These are phyloP conservation scores for Xenoacremonium recifei DNA, from an alignment of 2,329 filamentous ascomycete genomes.

Conservation along the genomic window DNA sequence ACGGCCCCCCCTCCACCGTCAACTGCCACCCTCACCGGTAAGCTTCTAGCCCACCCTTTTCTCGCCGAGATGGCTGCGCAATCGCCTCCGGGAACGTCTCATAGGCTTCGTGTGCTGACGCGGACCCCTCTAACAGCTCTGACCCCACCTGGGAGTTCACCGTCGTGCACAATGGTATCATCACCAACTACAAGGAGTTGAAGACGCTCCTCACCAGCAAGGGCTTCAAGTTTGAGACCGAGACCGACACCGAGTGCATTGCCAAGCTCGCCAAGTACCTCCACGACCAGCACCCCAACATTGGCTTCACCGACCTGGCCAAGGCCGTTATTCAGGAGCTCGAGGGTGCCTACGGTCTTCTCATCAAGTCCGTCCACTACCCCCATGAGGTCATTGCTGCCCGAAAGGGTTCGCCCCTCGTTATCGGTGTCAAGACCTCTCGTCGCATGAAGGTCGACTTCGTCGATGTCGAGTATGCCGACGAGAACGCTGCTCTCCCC, in stretches of 20 bases:
- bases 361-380: conserved; percentile 98
- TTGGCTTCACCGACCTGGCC: conserved; percentile 93
- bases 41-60: too few relatives aligned
- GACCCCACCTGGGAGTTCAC: conserved; percentile 95
- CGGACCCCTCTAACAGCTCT: conserved; percentile 61
- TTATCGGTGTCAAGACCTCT: conserved; percentile 94
- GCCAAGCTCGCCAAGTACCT: conserved; percentile 99
- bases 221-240: conserved; percentile 98
- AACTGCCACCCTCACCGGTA: conserved; percentile 99
- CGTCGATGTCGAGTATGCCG: conserved; percentile 95
- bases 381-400: conserved; percentile 97
- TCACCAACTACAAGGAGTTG: conserved; percentile 99
- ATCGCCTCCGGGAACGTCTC: too few relatives aligned
- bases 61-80: too few relatives aligned
- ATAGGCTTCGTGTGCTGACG: conserved; percentile 14
- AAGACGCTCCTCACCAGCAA: conserved; percentile 90
- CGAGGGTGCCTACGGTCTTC: conserved; percentile 92
- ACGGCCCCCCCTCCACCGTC: conserved; percentile 86
- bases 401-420: conserved; percentile 95
- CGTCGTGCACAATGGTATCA: conserved; percentile 99
- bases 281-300: conserved; percentile 88
- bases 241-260: conserved; percentile 99
- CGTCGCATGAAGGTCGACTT: conserved; percentile 99
- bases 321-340: conserved; percentile 99
- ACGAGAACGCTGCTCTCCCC: conserved; percentile 78